Evolutionary conservation across 2,329 filamentous ascomycete genomes (phyloP).

Genomic region (Pyrenophora graminea): DNA sequence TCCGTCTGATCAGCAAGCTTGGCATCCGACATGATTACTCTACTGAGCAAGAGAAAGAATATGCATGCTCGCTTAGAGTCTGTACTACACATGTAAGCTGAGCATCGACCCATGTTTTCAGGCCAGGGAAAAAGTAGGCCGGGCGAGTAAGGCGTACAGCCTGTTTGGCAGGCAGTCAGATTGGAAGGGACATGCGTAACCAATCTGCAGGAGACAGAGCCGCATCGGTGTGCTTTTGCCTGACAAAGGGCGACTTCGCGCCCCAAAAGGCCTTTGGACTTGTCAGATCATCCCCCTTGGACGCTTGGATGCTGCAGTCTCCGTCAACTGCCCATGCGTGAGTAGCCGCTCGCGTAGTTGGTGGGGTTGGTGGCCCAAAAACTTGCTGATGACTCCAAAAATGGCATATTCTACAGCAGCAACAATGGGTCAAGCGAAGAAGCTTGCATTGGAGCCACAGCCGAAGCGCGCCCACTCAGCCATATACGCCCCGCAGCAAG

Average conservation of each 20-base stretch:
- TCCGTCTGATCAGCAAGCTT: too few relatives aligned
- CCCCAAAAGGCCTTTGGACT: too few relatives aligned
- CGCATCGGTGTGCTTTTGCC: not conserved
- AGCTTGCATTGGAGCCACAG: constrained; percentile 6
- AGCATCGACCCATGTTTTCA: too few relatives aligned
- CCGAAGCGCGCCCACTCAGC: constrained; percentile 10
- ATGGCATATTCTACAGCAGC: constrained; percentile 4
- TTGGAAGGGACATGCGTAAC: not conserved
- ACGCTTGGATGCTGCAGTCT: not conserved
- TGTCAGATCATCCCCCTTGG: too few relatives aligned
- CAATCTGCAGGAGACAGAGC: not conserved
- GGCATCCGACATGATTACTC: not conserved
- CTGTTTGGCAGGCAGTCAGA: not conserved
- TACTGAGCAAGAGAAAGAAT: not conserved
- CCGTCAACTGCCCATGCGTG: not conserved
- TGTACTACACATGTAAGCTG: too few relatives aligned
- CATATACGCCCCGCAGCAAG: constrained; percentile 8
- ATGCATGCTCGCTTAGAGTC: too few relatives aligned
- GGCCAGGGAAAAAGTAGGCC: too few relatives aligned
- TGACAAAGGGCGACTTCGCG: too few relatives aligned
- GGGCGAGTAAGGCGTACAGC: too few relatives aligned
- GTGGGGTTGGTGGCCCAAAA: not conserved
- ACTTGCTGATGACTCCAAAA: not conserved
- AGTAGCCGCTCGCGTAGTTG: not conserved
- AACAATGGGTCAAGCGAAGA: not conserved